phyloP scores from a whole-genome alignment of 345 rosid species.

The Camelina laxa region DNA sequence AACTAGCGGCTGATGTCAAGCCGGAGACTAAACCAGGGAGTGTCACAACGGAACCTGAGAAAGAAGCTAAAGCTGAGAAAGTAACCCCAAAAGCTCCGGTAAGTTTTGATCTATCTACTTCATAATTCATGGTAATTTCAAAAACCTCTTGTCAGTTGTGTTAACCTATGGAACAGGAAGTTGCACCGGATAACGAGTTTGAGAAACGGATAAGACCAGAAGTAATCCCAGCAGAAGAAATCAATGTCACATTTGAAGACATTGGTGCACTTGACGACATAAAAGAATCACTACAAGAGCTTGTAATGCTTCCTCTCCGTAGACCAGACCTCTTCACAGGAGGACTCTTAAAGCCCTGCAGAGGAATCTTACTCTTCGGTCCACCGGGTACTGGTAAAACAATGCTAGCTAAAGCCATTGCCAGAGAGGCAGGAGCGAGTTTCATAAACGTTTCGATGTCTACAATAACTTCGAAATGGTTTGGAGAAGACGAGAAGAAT shows the following conservation, averaged over 20 bases:
- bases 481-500: constrained; percentile 97
- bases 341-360: constrained; percentile 90
- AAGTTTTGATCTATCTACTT: constrained; percentile 19
- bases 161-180: constrained; percentile 55
- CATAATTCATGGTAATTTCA: background rate
- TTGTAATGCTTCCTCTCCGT: constrained; percentile 94
- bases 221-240: constrained; percentile 85
- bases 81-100: constrained; percentile 58
- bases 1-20: constrained; percentile 39
- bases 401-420: constrained; percentile 97
- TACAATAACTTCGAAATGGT: constrained; percentile 96
- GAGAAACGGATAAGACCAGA: constrained; percentile 98
- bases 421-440: constrained; percentile 95
- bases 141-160: background rate
- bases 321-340: constrained; percentile 91
- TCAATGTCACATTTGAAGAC: constrained; percentile 72
- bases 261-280: constrained; percentile 88
- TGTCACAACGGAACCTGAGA: constrained; percentile 50
- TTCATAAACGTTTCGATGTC: constrained; percentile 97
- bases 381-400: constrained; percentile 99
- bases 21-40: constrained; percentile 50
- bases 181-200: constrained; percentile 86
- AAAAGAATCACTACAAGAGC: constrained; percentile 92
- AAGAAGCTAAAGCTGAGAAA: constrained; percentile 36
- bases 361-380: constrained; percentile 94